A percentile compares a stretch with the other conserved stretches of the same genome.
Evolutionary conservation across 345 rosid species (phyloP).

Genomic region (Odontarrhena argentea): DNA sequence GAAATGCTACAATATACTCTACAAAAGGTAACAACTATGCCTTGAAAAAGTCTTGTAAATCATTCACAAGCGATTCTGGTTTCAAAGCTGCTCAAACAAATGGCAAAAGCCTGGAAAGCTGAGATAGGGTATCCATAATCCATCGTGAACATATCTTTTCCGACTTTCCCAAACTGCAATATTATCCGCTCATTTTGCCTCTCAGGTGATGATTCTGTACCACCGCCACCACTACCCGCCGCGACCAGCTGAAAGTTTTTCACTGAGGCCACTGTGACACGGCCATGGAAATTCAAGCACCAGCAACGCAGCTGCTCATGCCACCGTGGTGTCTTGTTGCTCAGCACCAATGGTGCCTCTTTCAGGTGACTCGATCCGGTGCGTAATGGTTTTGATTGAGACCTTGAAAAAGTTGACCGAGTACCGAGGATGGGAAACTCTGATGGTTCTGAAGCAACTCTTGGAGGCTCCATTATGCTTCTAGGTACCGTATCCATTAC

Average conservation of each 20-base stretch:
- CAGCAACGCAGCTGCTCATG: constrained; percentile 82
- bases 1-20: constrained; percentile 18
- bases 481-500: constrained; percentile 61
- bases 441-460: constrained; percentile 27
- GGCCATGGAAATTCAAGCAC: constrained; percentile 79
- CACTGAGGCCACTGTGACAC: constrained; percentile 82
- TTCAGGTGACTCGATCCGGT: constrained; percentile 36
- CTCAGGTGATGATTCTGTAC: constrained; percentile 42
- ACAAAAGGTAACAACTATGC: neutral
- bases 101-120: constrained; percentile 78
- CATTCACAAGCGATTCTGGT: constrained; percentile 77
- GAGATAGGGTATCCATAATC: constrained; percentile 75
- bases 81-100: constrained; percentile 84
- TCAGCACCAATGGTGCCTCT: constrained; percentile 51
- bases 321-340: constrained; percentile 80
- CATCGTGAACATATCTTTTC: constrained; percentile 81
- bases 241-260: constrained; percentile 60
- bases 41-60: constrained; percentile 4
- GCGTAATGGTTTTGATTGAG: constrained; percentile 48
- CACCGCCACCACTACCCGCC: constrained; percentile 42
- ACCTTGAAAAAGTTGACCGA: constrained; percentile 39
- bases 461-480: constrained; percentile 43
- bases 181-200: constrained; percentile 50
- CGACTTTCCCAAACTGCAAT: constrained; percentile 78
- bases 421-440: constrained; percentile 47